Evolutionary conservation across 2,329 filamentous ascomycete species (phyloP).

Genomic region (Lachnellula willkommii): DNA sequence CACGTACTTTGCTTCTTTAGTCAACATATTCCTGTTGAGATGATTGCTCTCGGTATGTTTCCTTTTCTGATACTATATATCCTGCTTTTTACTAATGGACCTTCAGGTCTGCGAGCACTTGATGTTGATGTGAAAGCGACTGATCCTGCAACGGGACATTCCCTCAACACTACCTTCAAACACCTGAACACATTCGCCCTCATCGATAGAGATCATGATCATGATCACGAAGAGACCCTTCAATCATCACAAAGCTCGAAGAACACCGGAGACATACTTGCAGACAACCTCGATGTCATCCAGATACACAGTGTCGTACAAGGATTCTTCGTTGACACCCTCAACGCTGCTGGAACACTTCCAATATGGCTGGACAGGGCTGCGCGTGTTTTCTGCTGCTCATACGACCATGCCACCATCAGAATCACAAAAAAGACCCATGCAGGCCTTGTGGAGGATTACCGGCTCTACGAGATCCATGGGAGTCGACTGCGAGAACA

Average conservation of each 20-base stretch:
- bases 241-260: slow-evolving; percentile 28
- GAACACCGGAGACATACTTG: slow-evolving; percentile 39
- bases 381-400: slow-evolving; percentile 43
- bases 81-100: slow-evolving; percentile 2
- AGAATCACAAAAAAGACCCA: slow-evolving; percentile 39
- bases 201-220: slow-evolving; percentile 38
- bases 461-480: slow-evolving; percentile 47
- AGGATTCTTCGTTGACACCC: slow-evolving; percentile 45
- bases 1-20: slow-evolving; percentile 61
- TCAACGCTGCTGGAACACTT: slow-evolving; percentile 37
- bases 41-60: slow-evolving; percentile 51
- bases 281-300: slow-evolving; percentile 46
- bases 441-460: slow-evolving; percentile 47
- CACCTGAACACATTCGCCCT: slow-evolving; percentile 48
- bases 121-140: slow-evolving; percentile 44
- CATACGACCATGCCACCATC: slow-evolving; percentile 42
- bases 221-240: slow-evolving; percentile 35
- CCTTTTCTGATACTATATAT: neutral
- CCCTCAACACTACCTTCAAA: slow-evolving; percentile 43
- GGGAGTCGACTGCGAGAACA: slow-evolving; percentile 43
- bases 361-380: slow-evolving; percentile 47
- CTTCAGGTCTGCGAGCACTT: slow-evolving; percentile 40
- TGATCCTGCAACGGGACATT: slow-evolving; percentile 30
- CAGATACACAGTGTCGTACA: slow-evolving; percentile 49
- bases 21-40: slow-evolving; percentile 60